A percentile compares a stretch with the other conserved stretches of the same genome.
These are phyloP conservation scores for Xylaria sp. DNA, from an alignment of 2,329 filamentous ascomycete genomes.

Conservation along the genomic window DNA sequence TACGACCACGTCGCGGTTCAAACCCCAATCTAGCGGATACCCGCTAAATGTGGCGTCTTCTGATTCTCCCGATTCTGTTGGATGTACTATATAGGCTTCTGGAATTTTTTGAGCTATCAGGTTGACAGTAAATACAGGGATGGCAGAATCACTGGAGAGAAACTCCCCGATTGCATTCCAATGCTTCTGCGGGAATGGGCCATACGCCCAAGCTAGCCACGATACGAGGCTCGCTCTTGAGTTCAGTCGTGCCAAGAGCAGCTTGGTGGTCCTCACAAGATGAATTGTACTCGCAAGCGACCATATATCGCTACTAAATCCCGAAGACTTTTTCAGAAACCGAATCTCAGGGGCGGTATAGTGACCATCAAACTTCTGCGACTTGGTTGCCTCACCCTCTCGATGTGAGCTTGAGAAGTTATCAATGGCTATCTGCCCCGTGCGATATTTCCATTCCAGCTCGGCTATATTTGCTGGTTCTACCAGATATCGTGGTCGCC, in stretches of 20 bases:
- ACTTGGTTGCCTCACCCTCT: not conserved
- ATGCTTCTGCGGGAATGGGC: conserved; percentile 11
- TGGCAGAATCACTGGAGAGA: conserved; percentile 7
- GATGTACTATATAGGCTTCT: not conserved
- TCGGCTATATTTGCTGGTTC: not conserved
- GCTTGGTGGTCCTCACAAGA: conserved; percentile 2
- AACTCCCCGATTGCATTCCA: conserved; percentile 3
- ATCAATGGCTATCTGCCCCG: conserved; percentile 16
- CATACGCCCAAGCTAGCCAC: conserved; percentile 19
- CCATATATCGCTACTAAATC: conserved; percentile 20
- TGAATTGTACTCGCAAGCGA: conserved; percentile 19
- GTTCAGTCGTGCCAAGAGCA: not conserved
- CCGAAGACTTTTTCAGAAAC: conserved; percentile 4
- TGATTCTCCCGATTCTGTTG: not conserved
- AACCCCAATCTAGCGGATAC: not conserved
- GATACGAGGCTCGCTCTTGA: conserved; percentile 18
- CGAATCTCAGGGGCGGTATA: conserved; percentile 17
- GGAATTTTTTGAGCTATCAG: not conserved
- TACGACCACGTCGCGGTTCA: not conserved
- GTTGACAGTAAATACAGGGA: conserved; percentile 16
- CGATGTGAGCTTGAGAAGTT: conserved; percentile 4
- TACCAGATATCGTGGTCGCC: conserved; percentile 11
- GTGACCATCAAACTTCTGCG: not conserved
- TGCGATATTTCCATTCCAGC: conserved; percentile 12
- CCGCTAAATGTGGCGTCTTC: not conserved